Conservation (phyloP, 495 filamentous ascomycete genomes). For the Symbiotaphrina buchneri region DNA sequence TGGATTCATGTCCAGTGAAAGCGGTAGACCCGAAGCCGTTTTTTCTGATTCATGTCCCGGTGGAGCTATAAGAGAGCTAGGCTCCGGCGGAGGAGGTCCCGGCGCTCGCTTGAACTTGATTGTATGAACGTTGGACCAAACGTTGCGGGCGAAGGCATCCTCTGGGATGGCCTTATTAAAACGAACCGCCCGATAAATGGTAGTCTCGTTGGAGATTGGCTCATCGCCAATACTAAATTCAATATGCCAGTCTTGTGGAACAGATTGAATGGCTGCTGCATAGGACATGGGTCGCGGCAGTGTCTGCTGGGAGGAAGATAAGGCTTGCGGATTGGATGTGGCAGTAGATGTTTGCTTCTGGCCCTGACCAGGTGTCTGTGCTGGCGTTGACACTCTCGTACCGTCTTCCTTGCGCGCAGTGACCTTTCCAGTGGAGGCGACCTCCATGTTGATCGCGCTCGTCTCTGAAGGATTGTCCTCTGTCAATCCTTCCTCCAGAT, state of each 20-base stretch:
- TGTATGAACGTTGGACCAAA: constrained; percentile 78
- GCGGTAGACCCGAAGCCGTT: constrained; percentile 38
- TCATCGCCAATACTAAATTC: constrained; percentile 82
- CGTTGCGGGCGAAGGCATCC: constrained; percentile 44
- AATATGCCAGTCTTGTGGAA: constrained; percentile 94
- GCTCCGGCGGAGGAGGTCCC: constrained; percentile 72
- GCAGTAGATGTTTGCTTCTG: constrained; percentile 11
- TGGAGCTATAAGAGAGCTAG: constrained; percentile 35
- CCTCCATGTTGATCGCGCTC: constrained; percentile 78
- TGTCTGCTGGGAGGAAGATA: constrained; percentile 14
- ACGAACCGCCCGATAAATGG: constrained; percentile 88
- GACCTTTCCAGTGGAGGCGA: constrained; percentile 74
- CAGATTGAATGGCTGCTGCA: constrained; percentile 52
- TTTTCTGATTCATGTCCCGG: constrained; percentile 20
- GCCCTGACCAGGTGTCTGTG: constrained; percentile 18
- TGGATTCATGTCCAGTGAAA: constrained; percentile 66
- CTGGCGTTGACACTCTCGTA: constrained; percentile 67
- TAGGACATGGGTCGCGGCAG: constrained; percentile 42
- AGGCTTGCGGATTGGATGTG: constrained; percentile 22
- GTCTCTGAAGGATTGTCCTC: constrained; percentile 52
- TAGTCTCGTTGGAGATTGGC: constrained; percentile 73
- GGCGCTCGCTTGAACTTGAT: constrained; percentile 77
- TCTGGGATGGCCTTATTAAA: constrained; percentile 39
- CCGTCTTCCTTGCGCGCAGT: constrained; percentile 96
- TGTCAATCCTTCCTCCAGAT: constrained; percentile 75